phyloP scores from a whole-genome alignment of 441 rosid genomes.

The Melastoma candidum region DNA sequence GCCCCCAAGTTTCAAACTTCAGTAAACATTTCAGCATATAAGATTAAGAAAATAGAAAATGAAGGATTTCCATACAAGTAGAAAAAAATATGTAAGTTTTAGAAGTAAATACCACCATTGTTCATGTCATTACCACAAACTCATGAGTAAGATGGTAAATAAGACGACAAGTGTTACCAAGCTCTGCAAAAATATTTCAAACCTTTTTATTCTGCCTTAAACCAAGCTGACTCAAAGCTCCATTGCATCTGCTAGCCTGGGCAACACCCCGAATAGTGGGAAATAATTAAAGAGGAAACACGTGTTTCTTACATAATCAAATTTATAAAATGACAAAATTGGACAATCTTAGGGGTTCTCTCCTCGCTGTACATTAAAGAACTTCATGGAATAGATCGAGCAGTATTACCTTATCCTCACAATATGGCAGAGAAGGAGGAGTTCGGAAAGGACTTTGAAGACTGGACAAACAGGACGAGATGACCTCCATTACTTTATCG shows the following conservation, averaged over 20 bases:
- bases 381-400: not conserved
- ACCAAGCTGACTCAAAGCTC: slow-evolving; percentile 33
- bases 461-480: slow-evolving; percentile 19
- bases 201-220: slow-evolving; percentile 81
- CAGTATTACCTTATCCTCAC: slow-evolving; percentile 42
- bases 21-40: too few relatives aligned
- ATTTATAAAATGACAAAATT: too few relatives aligned
- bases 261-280: slow-evolving; percentile 25
- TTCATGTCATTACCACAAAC: too few relatives aligned
- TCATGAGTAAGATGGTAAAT: too few relatives aligned
- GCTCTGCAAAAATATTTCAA: slow-evolving; percentile 1
- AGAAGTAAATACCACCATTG: too few relatives aligned
- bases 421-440: slow-evolving; percentile 76
- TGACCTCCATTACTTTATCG: slow-evolving; percentile 20
- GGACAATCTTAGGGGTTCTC: not conserved
- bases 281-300: slow-evolving; percentile 1
- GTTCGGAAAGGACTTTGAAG: slow-evolving; percentile 85
- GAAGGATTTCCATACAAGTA: too few relatives aligned
- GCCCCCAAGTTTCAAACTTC: too few relatives aligned
- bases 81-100: too few relatives aligned
- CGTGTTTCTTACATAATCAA: too few relatives aligned
- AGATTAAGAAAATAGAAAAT: too few relatives aligned
- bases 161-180: too few relatives aligned
- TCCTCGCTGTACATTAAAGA: not conserved
- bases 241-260: slow-evolving; percentile 30